These are phyloP conservation scores for Phaeosphaeria sp. DNA, from an alignment of 2,329 filamentous ascomycete species.

Conservation along the genomic window DNA sequence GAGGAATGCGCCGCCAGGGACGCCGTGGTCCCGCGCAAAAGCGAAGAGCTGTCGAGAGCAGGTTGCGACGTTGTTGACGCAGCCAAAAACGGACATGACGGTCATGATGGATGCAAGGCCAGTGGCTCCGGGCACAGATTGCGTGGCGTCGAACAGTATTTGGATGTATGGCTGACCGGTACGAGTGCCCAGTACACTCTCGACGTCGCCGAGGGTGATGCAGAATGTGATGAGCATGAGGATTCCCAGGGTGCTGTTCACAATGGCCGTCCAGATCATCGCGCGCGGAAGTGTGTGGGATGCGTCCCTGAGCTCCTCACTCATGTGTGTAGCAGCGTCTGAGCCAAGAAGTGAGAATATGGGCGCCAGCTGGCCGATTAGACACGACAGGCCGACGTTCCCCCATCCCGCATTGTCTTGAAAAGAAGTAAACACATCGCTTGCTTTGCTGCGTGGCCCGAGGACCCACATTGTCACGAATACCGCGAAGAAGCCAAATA, in stretches of 20 bases:
- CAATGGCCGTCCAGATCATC: slow-evolving; percentile 50
- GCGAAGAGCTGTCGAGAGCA: slow-evolving; percentile 45
- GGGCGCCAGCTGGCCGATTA: slow-evolving; percentile 31
- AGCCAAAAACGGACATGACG: slow-evolving; percentile 34
- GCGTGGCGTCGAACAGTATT: slow-evolving; percentile 32
- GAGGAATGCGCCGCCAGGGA: slow-evolving; percentile 14
- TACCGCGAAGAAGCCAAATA: slow-evolving; percentile 59
- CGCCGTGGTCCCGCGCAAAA: slow-evolving; percentile 40
- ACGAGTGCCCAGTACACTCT: slow-evolving; percentile 15
- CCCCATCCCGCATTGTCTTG: slow-evolving; percentile 38
- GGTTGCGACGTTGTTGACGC: slow-evolving; percentile 33
- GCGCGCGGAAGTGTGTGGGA: slow-evolving; percentile 46
- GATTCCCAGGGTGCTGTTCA: slow-evolving; percentile 49
- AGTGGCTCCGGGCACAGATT: slow-evolving; percentile 26
- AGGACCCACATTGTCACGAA: slow-evolving; percentile 46
- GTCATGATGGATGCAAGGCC: slow-evolving; percentile 32
- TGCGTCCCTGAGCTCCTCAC: slow-evolving; percentile 45
- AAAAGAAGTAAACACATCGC: slow-evolving; percentile 32
- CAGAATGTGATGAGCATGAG: slow-evolving; percentile 46
- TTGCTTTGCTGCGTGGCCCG: slow-evolving; percentile 26
- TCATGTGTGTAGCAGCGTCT: slow-evolving; percentile 39
- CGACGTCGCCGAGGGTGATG: slow-evolving; percentile 32
- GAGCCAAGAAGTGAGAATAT: slow-evolving; percentile 35
- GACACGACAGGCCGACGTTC: slow-evolving; percentile 26
- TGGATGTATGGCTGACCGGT: slow-evolving; percentile 35